Percentiles rank a stretch among this genome's conserved stretches.
Conservation (phyloP, 495 filamentous ascomycete genomes). For the Penicillium soppii region DNA sequence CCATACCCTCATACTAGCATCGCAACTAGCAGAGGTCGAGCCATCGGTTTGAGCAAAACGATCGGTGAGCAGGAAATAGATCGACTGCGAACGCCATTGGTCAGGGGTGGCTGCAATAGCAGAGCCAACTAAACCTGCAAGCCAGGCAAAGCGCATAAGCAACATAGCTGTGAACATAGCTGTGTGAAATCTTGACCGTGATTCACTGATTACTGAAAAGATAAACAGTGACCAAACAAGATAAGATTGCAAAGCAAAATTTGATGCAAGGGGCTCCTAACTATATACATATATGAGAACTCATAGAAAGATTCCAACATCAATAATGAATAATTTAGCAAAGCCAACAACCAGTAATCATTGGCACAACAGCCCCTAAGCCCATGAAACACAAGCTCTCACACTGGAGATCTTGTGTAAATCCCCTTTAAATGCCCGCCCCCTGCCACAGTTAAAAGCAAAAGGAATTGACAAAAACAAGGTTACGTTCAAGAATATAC, state of each 20-base stretch:
- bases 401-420: slow-evolving; percentile 2
- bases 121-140: slow-evolving; percentile 21
- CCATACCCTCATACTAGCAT: slow-evolving; percentile 39
- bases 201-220: neutral
- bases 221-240: neutral
- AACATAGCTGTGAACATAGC: too few relatives aligned
- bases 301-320: too few relatives aligned
- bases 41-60: slow-evolving; percentile 68
- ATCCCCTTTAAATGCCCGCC: slow-evolving; percentile 25
- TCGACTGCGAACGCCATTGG: slow-evolving; percentile 62
- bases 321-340: too few relatives aligned
- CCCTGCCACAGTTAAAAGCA: slow-evolving; percentile 7
- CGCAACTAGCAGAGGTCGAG: slow-evolving; percentile 55
- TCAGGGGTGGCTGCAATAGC: slow-evolving; percentile 42
- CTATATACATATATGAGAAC: too few relatives aligned
- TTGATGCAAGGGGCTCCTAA: neutral
- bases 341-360: neutral
- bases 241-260: neutral
- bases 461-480: neutral
- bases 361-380: neutral
- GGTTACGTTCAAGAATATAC: too few relatives aligned
- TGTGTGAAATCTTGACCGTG: too few relatives aligned
- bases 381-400: neutral
- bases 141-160: slow-evolving; percentile 9
- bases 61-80: slow-evolving; percentile 77